phyloP scores from a whole-genome alignment of 225 moss, liverwort and hornwort genomes.

The Ulota crispa region DNA sequence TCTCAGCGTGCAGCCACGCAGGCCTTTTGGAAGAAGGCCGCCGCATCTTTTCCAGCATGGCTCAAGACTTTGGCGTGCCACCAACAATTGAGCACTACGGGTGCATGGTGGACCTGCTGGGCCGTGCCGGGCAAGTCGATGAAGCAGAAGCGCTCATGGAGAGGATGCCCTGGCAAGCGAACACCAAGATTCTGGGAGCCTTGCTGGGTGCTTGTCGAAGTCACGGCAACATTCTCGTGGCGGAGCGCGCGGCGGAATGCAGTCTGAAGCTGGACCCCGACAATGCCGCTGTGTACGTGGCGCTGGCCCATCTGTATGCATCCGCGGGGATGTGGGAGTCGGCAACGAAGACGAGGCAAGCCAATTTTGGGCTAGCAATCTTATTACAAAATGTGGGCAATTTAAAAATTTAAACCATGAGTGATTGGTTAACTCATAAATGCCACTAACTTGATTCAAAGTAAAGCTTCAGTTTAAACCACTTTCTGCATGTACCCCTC shows the following conservation, averaged over 20 bases:
- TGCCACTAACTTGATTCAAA: too few relatives aligned
- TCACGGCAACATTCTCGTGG: conserved; percentile 36
- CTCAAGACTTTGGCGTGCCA: conserved; percentile 30
- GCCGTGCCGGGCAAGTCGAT: conserved; percentile 43
- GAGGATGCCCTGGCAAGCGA: conserved; percentile 40
- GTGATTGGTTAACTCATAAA: too few relatives aligned
- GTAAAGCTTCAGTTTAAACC: too few relatives aligned
- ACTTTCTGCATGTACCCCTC: too few relatives aligned
- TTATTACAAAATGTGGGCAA: too few relatives aligned
- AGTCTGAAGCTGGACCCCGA: conserved; percentile 35
- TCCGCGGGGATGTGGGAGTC: conserved; percentile 45
- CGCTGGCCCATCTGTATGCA: conserved; percentile 43
- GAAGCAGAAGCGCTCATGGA: conserved; percentile 48
- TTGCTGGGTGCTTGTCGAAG: conserved; percentile 53
- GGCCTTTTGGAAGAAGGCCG: conserved; percentile 56
- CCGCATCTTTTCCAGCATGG: conserved; percentile 27
- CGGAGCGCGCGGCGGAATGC: conserved; percentile 41
- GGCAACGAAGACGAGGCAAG: conserved; percentile 31
- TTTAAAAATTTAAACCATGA: too few relatives aligned
- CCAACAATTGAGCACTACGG: conserved; percentile 50
- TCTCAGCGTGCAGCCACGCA: conserved; percentile 55
- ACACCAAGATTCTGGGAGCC: conserved; percentile 44
- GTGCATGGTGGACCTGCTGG: conserved; percentile 63
- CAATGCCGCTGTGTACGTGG: conserved; percentile 48
- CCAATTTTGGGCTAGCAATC: too few relatives aligned